phyloP scores from a whole-genome alignment of 2,329 filamentous ascomycete species.

The Aspergillus sp. region DNA sequence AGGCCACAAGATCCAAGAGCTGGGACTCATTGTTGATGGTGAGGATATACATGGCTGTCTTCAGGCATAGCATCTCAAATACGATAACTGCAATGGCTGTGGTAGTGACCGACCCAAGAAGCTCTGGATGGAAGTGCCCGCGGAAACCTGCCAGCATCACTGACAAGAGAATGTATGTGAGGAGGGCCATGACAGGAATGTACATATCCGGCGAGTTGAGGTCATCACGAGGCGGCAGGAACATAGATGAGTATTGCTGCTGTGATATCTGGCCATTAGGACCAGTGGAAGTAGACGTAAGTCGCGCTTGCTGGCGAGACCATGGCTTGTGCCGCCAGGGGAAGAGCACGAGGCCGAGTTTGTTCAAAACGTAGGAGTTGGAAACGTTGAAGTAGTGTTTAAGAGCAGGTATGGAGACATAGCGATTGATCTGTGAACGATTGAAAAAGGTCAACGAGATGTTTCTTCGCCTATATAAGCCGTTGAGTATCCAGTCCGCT shows the following conservation, averaged over 20 bases:
- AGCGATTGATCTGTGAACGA: conserved; percentile 61
- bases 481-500: conserved; percentile 23
- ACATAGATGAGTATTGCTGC: conserved; percentile 52
- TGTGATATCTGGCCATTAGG: conserved; percentile 61
- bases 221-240: conserved; percentile 88
- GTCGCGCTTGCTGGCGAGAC: conserved; percentile 75
- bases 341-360: conserved; percentile 89
- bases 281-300: conserved; percentile 35
- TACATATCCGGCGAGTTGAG: conserved; percentile 99
- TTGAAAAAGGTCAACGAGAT: neutral
- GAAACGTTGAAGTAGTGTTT: conserved; percentile 99
- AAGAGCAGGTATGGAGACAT: conserved; percentile 84
- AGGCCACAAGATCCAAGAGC: conserved; percentile 87
- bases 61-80: conserved; percentile 84
- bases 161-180: conserved; percentile 93
- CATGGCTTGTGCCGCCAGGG: conserved; percentile 97
- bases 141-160: conserved; percentile 84
- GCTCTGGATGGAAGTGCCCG: conserved; percentile 88
- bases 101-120: conserved; percentile 84
- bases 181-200: conserved; percentile 95
- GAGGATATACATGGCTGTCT: conserved; percentile 87
- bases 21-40: conserved; percentile 93
- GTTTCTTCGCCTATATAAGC: neutral
- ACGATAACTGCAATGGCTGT: conserved; percentile 77
- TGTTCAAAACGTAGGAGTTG: conserved; percentile 92